phyloP scores from a whole-genome alignment of 2,329 filamentous ascomycete species.

The Zarea fungicola region DNA sequence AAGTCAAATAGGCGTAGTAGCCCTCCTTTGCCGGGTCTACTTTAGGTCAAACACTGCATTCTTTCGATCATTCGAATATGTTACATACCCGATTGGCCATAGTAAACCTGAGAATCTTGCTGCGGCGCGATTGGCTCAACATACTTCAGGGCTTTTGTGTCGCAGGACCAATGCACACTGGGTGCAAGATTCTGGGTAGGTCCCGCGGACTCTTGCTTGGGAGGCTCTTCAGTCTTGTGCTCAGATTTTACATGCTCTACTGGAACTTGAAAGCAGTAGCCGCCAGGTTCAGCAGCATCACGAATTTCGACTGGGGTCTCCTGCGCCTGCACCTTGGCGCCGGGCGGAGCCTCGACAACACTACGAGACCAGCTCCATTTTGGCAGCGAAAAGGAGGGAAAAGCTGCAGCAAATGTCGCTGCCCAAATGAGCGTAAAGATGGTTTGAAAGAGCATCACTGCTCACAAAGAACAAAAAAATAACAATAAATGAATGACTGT shows the following conservation, averaged over 20 bases:
- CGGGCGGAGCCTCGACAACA: neutral
- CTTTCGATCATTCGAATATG: too few species aligned
- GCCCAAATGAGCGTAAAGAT: constrained; percentile 9
- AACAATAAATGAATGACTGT: neutral
- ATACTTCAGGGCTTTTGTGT: constrained; percentile 20
- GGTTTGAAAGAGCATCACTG: constrained; percentile 8
- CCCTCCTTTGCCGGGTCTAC: constrained; percentile 20
- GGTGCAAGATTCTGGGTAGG: constrained; percentile 2
- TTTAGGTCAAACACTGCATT: neutral
- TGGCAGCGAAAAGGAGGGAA: constrained; percentile 4
- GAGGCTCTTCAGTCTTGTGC: neutral
- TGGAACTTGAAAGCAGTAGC: neutral
- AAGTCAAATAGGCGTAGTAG: constrained; percentile 23
- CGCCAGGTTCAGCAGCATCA: neutral
- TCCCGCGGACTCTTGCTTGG: neutral
- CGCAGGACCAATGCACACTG: constrained; percentile 21
- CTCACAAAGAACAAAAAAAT: neutral
- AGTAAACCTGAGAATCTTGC: constrained; percentile 21
- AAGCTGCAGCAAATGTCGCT: neutral
- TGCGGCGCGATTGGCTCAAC: constrained; percentile 20
- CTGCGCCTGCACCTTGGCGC: neutral
- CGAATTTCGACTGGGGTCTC: neutral
- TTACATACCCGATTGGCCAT: constrained; percentile 18
- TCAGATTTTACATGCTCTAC: neutral
- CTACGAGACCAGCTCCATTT: constrained; percentile 1